Conservation (phyloP, 192 early-diverging fungal species). For the Backusella morwellensis region DNA sequence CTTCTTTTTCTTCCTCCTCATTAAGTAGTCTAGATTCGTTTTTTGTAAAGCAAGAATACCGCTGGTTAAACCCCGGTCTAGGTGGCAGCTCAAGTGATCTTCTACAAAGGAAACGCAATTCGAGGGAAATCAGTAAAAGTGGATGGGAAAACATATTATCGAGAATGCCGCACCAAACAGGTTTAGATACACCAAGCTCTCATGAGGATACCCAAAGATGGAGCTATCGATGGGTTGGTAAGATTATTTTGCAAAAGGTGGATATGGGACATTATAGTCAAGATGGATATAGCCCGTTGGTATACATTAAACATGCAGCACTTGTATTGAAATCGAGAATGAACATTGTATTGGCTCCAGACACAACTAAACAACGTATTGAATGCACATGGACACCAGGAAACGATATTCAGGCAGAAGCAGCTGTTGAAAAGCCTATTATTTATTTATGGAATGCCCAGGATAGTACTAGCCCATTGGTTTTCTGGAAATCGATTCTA, state of each 20-base stretch:
- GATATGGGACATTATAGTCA: neutral
- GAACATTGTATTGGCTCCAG: neutral
- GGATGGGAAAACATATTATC: neutral
- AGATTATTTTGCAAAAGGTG: neutral
- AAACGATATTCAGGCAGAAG: neutral
- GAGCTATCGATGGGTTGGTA: neutral
- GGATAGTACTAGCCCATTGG: neutral
- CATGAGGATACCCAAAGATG: neutral
- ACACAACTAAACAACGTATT: neutral
- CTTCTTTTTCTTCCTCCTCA: neutral
- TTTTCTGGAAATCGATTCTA: neutral
- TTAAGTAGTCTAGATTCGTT: neutral
- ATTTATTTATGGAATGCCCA: neutral
- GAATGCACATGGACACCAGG: neutral
- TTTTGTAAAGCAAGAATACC: constrained; percentile 8
- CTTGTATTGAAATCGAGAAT: neutral
- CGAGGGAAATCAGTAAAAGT: neutral
- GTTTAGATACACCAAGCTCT: neutral
- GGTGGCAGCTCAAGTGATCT: neutral
- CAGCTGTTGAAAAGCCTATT: neutral
- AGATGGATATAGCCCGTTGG: neutral
- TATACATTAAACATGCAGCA: neutral
- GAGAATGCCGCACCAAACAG: neutral
- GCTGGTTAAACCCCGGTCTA: neutral
- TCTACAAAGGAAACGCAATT: neutral